Percentiles rank a stretch among this genome's conserved stretches.
phyloP scores from a whole-genome alignment of 371 early-diverging fungal species.

The Mortierella sp. region DNA sequence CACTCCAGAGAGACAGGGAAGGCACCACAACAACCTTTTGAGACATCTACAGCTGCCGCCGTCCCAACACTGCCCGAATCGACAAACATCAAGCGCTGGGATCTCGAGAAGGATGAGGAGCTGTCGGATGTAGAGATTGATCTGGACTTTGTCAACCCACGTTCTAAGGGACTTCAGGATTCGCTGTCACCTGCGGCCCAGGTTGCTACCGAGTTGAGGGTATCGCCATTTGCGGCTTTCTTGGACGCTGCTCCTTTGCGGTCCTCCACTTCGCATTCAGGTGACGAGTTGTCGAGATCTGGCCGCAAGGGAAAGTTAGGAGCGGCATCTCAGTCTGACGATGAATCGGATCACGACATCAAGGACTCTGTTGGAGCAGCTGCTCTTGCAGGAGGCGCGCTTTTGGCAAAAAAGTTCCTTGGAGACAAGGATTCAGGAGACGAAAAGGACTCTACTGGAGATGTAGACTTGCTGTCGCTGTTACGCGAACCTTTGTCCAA shows the following conservation, averaged over 20 bases:
- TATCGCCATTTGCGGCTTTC: constrained; percentile 19
- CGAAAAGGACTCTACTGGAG: constrained; percentile 6
- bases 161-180: not conserved
- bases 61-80: constrained; percentile 26
- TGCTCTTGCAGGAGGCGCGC: constrained; percentile 21
- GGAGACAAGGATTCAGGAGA: constrained; percentile 26
- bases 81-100: constrained; percentile 38
- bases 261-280: not conserved
- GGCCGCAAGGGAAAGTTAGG: not conserved
- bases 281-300: not conserved
- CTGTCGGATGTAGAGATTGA: constrained; percentile 29
- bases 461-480: not conserved
- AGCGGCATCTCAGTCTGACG: constrained; percentile 4
- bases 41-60: not conserved
- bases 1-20: not conserved
- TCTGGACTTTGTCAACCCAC: constrained; percentile 12
- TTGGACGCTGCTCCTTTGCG: not conserved
- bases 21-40: not conserved
- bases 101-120: constrained; percentile 24
- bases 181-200: not conserved
- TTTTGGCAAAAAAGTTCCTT: constrained; percentile 9
- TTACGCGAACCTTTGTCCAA: constrained; percentile 6
- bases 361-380: constrained; percentile 14
- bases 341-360: not conserved
- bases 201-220: not conserved